A percentile compares a stretch with the other conserved stretches of the same genome.
These are phyloP conservation scores for Huntiella moniliformis DNA, from an alignment of 2,329 filamentous ascomycete species.

Conservation along the genomic window DNA sequence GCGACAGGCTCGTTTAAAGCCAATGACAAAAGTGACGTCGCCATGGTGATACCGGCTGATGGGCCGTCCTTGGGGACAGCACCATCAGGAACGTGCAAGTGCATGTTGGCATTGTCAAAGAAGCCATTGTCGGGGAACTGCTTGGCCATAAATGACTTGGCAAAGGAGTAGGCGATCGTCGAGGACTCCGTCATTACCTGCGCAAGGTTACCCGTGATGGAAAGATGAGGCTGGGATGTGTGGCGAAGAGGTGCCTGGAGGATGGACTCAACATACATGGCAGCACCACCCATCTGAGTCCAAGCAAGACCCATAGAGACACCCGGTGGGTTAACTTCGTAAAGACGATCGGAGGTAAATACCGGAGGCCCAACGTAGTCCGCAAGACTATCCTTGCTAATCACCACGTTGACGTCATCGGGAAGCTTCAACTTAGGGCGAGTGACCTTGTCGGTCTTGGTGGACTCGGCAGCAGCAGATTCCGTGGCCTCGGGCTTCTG, in stretches of 20 bases:
- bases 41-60: slow-evolving; percentile 93
- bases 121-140: slow-evolving; percentile 81
- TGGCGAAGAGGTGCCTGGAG: slow-evolving; percentile 63
- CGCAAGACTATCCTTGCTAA: slow-evolving; percentile 76
- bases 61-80: slow-evolving; percentile 90
- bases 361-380: slow-evolving; percentile 93
- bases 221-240: slow-evolving; percentile 57
- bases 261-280: slow-evolving; percentile 94
- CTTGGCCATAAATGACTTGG: slow-evolving; percentile 72
- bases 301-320: slow-evolving; percentile 96
- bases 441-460: slow-evolving; percentile 28
- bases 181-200: slow-evolving; percentile 97
- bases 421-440: slow-evolving; percentile 67
- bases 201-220: slow-evolving; percentile 89
- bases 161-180: slow-evolving; percentile 85
- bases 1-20: slow-evolving; percentile 62
- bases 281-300: slow-evolving; percentile 92
- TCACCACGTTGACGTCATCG: slow-evolving; percentile 67
- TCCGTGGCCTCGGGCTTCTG: slow-evolving; percentile 14
- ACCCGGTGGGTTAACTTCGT: slow-evolving; percentile 81
- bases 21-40: slow-evolving; percentile 74
- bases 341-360: slow-evolving; percentile 87
- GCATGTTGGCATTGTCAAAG: slow-evolving; percentile 87
- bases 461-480: slow-evolving; percentile 14
- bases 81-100: slow-evolving; percentile 91